A percentile compares a stretch with the other conserved stretches of the same genome.
phyloP scores from a whole-genome alignment of 2,329 filamentous ascomycete species.

The Calonectria hawksworthii region DNA sequence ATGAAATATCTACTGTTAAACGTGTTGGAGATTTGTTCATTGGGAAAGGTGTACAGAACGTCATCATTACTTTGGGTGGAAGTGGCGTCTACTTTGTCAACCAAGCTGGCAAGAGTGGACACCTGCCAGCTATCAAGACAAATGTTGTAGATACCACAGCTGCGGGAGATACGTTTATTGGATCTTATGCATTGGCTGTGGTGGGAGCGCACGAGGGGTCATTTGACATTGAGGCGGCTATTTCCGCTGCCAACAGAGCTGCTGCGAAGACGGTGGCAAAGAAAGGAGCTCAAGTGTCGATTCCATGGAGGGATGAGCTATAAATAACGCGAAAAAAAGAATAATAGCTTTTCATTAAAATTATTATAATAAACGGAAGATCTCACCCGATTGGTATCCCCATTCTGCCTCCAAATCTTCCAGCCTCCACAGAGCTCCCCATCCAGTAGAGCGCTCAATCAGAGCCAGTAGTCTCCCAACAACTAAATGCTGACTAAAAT shows the following conservation, averaged over 20 bases:
- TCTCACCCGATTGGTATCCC: slow-evolving; percentile 47
- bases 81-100: slow-evolving; percentile 79
- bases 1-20: slow-evolving; percentile 49
- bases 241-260: neutral
- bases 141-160: slow-evolving; percentile 80
- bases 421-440: slow-evolving; percentile 64
- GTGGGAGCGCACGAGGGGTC: neutral
- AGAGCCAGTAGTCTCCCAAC: slow-evolving; percentile 48
- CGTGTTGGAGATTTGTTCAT: slow-evolving; percentile 55
- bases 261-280: neutral
- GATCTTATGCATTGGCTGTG: slow-evolving; percentile 68
- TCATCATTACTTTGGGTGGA: slow-evolving; percentile 87
- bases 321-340: neutral
- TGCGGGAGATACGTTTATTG: slow-evolving; percentile 82
- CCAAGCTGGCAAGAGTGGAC: slow-evolving; percentile 53
- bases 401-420: slow-evolving; percentile 59
- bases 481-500: slow-evolving; percentile 50
- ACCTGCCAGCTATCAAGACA: slow-evolving; percentile 61
- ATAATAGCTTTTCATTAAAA: too few species aligned
- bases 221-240: neutral
- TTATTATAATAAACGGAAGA: slow-evolving; percentile 10
- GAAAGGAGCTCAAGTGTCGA: neutral
- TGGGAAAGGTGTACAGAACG: slow-evolving; percentile 74
- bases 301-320: neutral
- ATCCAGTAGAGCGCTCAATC: slow-evolving; percentile 63